phyloP scores from a whole-genome alignment of 2,329 filamentous ascomycete genomes.

The Elsinoe australis region DNA sequence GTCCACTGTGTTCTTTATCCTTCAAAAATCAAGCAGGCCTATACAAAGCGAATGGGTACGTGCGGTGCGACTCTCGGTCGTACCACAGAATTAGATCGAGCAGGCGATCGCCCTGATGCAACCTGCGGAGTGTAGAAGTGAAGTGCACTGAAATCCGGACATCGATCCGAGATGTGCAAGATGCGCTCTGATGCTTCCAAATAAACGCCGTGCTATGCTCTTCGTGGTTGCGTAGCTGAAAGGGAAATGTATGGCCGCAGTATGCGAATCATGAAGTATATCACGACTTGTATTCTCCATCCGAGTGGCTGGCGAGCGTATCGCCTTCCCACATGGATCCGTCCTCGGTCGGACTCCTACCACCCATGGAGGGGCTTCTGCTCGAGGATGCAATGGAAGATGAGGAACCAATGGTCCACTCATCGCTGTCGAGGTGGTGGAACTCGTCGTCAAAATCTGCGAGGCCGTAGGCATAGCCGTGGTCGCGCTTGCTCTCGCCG shows the following conservation, averaged over 20 bases:
- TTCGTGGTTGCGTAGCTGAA: conserved; percentile 15
- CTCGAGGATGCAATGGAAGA: conserved; percentile 64
- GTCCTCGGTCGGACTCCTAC: conserved; percentile 48
- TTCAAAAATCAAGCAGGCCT: neutral
- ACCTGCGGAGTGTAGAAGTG: neutral
- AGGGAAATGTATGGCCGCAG: neutral
- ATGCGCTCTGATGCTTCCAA: neutral
- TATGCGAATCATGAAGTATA: neutral
- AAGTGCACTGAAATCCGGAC: neutral
- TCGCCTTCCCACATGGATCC: conserved; percentile 51
- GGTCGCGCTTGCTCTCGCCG: conserved; percentile 51
- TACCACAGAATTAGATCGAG: neutral
- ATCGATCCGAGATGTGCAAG: neutral
- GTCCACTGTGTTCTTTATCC: neutral
- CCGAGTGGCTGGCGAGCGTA: conserved; percentile 42
- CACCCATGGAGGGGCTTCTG: conserved; percentile 47
- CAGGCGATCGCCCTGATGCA: conserved; percentile 1
- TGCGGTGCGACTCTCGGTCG: neutral
- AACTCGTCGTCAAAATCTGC: conserved; percentile 47
- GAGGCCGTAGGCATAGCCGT: conserved; percentile 48
- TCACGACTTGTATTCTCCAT: conserved; percentile 30
- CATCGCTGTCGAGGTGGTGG: conserved; percentile 61
- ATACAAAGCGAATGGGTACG: neutral
- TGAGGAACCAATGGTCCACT: conserved; percentile 83
- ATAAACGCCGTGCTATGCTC: conserved; percentile 17